Evolutionary conservation across 495 filamentous ascomycete genomes (phyloP).

Genomic region (Hyaloscypha finlandica): DNA sequence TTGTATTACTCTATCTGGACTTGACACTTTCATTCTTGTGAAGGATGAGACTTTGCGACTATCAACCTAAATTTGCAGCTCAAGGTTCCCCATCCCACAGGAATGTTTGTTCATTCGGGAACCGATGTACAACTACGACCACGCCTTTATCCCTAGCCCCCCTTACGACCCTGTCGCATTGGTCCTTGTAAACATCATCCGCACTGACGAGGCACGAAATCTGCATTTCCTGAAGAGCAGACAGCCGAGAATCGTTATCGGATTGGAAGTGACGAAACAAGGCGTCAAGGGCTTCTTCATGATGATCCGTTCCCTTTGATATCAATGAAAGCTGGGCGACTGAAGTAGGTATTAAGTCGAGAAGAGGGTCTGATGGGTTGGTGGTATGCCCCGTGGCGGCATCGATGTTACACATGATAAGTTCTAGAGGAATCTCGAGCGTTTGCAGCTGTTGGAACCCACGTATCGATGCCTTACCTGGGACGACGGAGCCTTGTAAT

Average conservation of each 20-base stretch:
- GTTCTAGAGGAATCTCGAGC: constrained; percentile 38
- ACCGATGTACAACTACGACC: background rate
- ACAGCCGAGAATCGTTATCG: constrained; percentile 14
- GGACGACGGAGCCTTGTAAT: constrained; percentile 34
- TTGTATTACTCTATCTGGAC: constrained; percentile 5
- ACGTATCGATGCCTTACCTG: constrained; percentile 38
- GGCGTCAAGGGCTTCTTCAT: constrained; percentile 18
- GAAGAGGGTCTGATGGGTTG: constrained; percentile 28
- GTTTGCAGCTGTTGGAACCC: constrained; percentile 37
- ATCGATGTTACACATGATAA: constrained; percentile 38
- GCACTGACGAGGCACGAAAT: constrained; percentile 15
- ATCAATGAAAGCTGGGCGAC: constrained; percentile 33
- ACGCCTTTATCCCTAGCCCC: constrained; percentile 12
- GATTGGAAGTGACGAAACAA: constrained; percentile 17
- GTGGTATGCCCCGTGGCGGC: constrained; percentile 25
- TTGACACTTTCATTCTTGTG: constrained; percentile 12
- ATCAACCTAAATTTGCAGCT: constrained; percentile 4
- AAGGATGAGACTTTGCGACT: constrained; percentile 4
- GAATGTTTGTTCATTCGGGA: background rate
- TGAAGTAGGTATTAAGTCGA: constrained; percentile 36
- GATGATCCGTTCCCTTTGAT: constrained; percentile 27
- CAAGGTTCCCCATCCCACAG: constrained; percentile 8
- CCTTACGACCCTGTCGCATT: constrained; percentile 9
- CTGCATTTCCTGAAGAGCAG: constrained; percentile 22
- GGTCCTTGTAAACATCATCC: constrained; percentile 16